Percentiles rank a stretch among this genome's conserved stretches.
Evolutionary conservation across 108 stramenopile genomes (phyloP).

Genomic region (Cyclotella distinguenda): DNA sequence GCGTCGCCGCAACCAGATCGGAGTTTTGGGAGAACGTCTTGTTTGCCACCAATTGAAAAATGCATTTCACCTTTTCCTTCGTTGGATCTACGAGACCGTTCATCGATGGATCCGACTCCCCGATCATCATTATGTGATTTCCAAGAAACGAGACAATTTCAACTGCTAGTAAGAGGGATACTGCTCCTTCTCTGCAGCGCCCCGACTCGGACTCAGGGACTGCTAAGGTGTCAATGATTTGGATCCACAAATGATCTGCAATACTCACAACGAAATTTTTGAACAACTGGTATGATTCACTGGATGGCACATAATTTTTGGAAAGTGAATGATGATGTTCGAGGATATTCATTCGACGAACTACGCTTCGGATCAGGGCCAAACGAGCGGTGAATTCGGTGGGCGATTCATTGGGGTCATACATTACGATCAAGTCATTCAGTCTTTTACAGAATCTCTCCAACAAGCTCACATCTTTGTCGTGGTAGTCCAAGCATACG

Average conservation of each 20-base stretch:
- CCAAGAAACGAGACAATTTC: slow-evolving; percentile 31
- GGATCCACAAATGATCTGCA: slow-evolving; percentile 9
- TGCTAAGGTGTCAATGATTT: slow-evolving; percentile 13
- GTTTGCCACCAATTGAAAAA: slow-evolving; percentile 14
- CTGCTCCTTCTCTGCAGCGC: not conserved
- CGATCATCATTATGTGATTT: not conserved
- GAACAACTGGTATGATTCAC: slow-evolving; percentile 14
- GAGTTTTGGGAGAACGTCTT: slow-evolving; percentile 1
- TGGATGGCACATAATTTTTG: slow-evolving; percentile 12
- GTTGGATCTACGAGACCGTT: not conserved
- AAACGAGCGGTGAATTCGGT: slow-evolving; percentile 11
- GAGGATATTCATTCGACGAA: slow-evolving; percentile 30
- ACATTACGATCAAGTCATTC: not conserved
- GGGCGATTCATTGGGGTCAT: not conserved
- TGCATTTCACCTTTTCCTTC: not conserved
- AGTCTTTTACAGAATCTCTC: not conserved
- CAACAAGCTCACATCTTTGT: slow-evolving; percentile 19
- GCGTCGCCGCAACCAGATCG: slow-evolving; percentile 14
- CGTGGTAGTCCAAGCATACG: slow-evolving; percentile 33
- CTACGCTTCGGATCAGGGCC: slow-evolving; percentile 22
- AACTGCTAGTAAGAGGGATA: slow-evolving; percentile 24
- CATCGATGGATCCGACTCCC: not conserved
- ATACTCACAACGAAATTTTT: slow-evolving; percentile 6
- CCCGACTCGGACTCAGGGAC: not conserved
- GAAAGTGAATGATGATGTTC: slow-evolving; percentile 18